A percentile compares a stretch with the other conserved stretches of the same genome.
Conservation (phyloP, 345 rosid species). For the Dipteronia dyeriana region DNA sequence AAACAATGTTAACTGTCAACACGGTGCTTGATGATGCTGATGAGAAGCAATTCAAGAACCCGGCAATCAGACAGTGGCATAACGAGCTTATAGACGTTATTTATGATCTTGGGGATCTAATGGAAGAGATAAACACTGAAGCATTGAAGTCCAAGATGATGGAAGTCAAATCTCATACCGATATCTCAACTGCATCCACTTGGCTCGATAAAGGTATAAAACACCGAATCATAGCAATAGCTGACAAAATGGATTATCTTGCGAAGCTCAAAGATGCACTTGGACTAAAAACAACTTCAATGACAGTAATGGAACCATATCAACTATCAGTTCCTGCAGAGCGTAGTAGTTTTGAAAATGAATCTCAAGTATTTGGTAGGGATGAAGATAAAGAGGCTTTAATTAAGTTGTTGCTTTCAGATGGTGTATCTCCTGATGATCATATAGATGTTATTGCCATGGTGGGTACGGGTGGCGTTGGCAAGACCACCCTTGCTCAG, state of each 20-base stretch:
- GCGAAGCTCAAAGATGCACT: conserved; percentile 16
- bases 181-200: neutral
- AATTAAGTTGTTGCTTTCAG: neutral
- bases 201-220: neutral
- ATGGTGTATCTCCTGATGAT: neutral
- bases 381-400: conserved; percentile 26
- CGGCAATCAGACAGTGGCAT: conserved; percentile 17
- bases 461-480: conserved; percentile 32
- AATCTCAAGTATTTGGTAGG: conserved; percentile 30
- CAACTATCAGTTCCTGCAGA: conserved; percentile 42
- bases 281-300: conserved; percentile 4
- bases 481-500: conserved; percentile 40
- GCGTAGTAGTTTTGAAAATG: conserved; percentile 7
- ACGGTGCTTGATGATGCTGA: conserved; percentile 31
- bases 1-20: neutral
- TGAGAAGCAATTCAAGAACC: conserved; percentile 24
- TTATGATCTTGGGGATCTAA: conserved; percentile 30
- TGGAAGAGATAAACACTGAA: conserved; percentile 28
- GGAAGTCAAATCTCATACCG: neutral
- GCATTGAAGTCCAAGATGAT: neutral
- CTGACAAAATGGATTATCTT: conserved; percentile 8
- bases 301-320: neutral
- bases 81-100: conserved; percentile 18
- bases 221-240: conserved; percentile 6
- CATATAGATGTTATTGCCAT: conserved; percentile 28